Evolutionary conservation across 257 asterid species (phyloP), one percentile per base, ranked within the genome.

Genomic region (Solanum megistacrolobum): DNA sequence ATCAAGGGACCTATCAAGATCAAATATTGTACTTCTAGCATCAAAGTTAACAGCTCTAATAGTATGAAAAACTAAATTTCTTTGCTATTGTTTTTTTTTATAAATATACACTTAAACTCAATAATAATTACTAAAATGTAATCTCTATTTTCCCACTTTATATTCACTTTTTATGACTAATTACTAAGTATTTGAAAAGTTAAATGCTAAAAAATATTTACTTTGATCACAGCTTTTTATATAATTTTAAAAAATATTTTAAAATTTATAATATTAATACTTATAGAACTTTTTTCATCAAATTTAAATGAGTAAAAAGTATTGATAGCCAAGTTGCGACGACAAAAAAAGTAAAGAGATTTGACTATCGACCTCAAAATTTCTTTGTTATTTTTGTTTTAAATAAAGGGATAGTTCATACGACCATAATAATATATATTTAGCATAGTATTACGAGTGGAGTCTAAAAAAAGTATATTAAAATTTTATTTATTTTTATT

Each of bases 371-470:
- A 8, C 25, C 46, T 73, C 11, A 3, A 20, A 73, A 35, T 73
- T 20, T 1, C 8, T 35, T 10, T 21, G 21, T 72, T 32, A 8
- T 32, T 72, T 52, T 52, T 41, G 43, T 43, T 46, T 69, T 9
- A 32, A 72, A 0, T 31, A 31, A 0, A 25, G 32, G 29, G 25
- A 12, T 1, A 5, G 3, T 27, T 66, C 12, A 52, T 0, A 0
- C 0, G 20, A 16, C 62, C 20, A 52, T 16, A 52, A 52, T 52
- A 16, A 52, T 52, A 0, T 7, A 58, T 58, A 21, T 58, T 58
- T 8, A 21, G 11, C 0, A 3, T 21, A 8, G 0, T 58, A 0
- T 18, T 18, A 18, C 0, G 0, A 0, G 3, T 55, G n/a, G 9
- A 55, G n/a, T 55, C 9, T 2, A 6, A 2, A 2, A 52, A 18